Evolutionary conservation across 2,329 filamentous ascomycete species (phyloP).

Genomic region (Trichoderma brevicompactum): DNA sequence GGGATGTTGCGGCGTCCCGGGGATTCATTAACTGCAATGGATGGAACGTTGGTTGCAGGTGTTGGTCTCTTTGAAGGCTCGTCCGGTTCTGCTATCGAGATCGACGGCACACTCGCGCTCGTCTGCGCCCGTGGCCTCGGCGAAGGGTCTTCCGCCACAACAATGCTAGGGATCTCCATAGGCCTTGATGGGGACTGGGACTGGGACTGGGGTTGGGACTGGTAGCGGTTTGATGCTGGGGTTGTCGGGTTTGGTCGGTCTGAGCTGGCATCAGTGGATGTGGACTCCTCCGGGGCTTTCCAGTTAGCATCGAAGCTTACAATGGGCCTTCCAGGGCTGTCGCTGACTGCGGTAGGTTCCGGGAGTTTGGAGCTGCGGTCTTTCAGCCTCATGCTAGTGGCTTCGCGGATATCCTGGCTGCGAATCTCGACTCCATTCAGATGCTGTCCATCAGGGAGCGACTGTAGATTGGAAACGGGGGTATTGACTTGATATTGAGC

Average conservation of each 20-base stretch:
- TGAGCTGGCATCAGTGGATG: slow-evolving; percentile 66
- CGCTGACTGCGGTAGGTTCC: slow-evolving; percentile 87
- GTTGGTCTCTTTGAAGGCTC: slow-evolving; percentile 33
- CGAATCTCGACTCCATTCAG: slow-evolving; percentile 84
- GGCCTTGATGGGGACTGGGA: slow-evolving; percentile 37
- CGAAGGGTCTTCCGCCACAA: slow-evolving; percentile 55
- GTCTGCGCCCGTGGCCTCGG: slow-evolving; percentile 39
- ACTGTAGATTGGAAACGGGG: slow-evolving; percentile 36
- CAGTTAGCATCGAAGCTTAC: slow-evolving; percentile 93
- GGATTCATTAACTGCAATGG: slow-evolving; percentile 50
- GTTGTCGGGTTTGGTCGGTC: slow-evolving; percentile 43
- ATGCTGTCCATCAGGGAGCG: slow-evolving; percentile 55
- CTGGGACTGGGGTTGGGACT: slow-evolving; percentile 22
- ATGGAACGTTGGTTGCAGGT: slow-evolving; percentile 53
- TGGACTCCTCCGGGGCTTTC: slow-evolving; percentile 67
- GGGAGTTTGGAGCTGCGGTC: slow-evolving; percentile 87
- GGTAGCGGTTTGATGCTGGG: slow-evolving; percentile 20
- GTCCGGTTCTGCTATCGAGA: slow-evolving; percentile 42
- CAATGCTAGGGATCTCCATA: slow-evolving; percentile 58
- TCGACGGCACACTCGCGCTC: slow-evolving; percentile 42
- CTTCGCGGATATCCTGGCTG: slow-evolving; percentile 83
- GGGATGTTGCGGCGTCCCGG: slow-evolving; percentile 48
- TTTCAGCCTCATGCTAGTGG: slow-evolving; percentile 85
- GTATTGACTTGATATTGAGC: slow-evolving; percentile 76
- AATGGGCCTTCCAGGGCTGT: slow-evolving; percentile 87